phyloP scores from a whole-genome alignment of 2,329 filamentous ascomycete species.

The Venturia pyrina region DNA sequence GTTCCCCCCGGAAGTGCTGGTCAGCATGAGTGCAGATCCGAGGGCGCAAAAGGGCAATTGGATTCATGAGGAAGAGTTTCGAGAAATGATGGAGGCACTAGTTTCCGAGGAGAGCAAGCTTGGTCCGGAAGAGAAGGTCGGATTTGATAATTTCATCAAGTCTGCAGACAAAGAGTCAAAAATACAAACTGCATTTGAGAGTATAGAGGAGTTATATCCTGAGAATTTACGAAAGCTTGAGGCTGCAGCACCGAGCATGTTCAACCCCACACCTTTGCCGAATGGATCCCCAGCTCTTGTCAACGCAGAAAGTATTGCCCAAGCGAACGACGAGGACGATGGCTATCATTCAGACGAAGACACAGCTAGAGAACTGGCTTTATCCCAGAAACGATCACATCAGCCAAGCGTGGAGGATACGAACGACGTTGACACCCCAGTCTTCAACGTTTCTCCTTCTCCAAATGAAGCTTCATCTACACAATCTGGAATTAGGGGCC shows the following conservation, averaged over 20 bases:
- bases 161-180: conserved; percentile 41
- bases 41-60: conserved; percentile 67
- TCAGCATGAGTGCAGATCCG: conserved; percentile 80
- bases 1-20: conserved; percentile 69
- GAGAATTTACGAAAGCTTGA: conserved; percentile 39
- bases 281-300: conserved; percentile 6
- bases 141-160: conserved; percentile 58
- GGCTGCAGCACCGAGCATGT: background rate
- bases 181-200: conserved; percentile 70
- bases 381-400: background rate
- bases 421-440: conserved; percentile 10
- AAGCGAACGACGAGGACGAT: conserved; percentile 5
- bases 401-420: conserved; percentile 21
- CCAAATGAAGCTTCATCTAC: background rate
- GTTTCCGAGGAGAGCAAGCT: conserved; percentile 52
- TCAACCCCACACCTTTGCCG: background rate
- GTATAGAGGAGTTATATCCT: conserved; percentile 79
- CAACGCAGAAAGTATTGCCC: background rate
- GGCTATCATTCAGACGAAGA: conserved; percentile 35
- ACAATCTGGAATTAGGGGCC: background rate
- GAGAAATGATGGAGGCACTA: conserved; percentile 52
- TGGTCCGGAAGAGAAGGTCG: conserved; percentile 33
- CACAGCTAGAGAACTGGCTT: background rate
- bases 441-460: background rate
- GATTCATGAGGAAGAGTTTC: conserved; percentile 85